Base-by-base conservation (phyloP, 768 basidiomycete genomes). In the Grammothele lineata region DNA sequence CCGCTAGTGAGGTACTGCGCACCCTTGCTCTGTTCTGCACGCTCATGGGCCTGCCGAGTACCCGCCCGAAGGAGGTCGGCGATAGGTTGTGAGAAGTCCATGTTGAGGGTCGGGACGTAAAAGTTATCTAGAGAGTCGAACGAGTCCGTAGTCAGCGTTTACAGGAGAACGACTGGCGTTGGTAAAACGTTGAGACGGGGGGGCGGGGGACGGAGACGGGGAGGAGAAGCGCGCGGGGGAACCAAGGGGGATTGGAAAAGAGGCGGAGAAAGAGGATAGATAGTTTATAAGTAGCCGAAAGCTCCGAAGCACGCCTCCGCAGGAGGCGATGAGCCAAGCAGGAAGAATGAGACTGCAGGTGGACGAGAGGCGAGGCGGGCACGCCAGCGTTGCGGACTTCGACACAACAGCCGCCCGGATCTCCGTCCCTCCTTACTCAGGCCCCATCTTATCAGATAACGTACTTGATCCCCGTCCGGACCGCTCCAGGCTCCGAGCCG, bases 1-100 rank as follows among this genome's bases (percentile, higher is more conserved):
- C 85, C 85, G 43, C 73, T 74, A 18, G 78, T 69, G 34, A 88
- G 68, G 38, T 74, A 74, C 37, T 65, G 66, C 2, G 81, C 85
- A 22, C 77, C 83, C 21, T 71, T 62, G 54, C 77, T 81, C 48
- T 74, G 72, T 56, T 78, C 78, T 17, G 79, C 78, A 11, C 67
- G 62, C 45, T 80, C 76, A 59, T 87, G 87, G 7, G 78, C 78
- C 44, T 49, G 36, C 25, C 62, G 60, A 10, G 74, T 76, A n/a
- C 68, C 71, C 35, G 59, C 46, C 27, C 62, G 62, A 5, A 77
- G 61, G 23, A 77, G 63, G 12, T 60, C 59, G 12, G 73, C 66
- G 11, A 73, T 50, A 34, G 66, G 58, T 18, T 57, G 53, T 4
- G 62, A 55, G 40, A 56, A 50, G 54, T 68, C 65, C 37, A 61